phyloP scores from a whole-genome alignment of 306 rosid species.

The Cicer chorassanicum region DNA sequence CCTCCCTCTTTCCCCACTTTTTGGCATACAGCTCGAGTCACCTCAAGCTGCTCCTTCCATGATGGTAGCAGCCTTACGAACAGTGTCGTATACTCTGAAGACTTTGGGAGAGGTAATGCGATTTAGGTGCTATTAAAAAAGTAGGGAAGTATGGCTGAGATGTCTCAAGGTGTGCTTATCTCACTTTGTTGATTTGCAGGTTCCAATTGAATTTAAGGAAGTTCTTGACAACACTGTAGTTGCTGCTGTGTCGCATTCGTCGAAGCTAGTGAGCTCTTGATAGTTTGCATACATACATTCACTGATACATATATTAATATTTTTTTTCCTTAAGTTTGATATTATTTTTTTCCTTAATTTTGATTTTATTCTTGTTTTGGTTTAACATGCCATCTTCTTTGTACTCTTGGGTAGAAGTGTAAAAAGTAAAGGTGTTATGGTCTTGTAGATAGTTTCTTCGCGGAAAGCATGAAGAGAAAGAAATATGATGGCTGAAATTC shows the following conservation, averaged over 20 bases:
- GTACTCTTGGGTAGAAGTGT: slow-evolving; percentile 25
- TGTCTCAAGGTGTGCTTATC: slow-evolving; percentile 41
- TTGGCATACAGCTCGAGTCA: slow-evolving; percentile 70
- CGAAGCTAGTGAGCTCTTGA: slow-evolving; percentile 75
- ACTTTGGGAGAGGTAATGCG: slow-evolving; percentile 79
- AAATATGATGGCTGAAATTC: neutral
- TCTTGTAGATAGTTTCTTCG: slow-evolving; percentile 35
- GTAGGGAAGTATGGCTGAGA: slow-evolving; percentile 10
- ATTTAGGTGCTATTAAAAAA: slow-evolving; percentile 20
- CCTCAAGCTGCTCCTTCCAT: slow-evolving; percentile 81
- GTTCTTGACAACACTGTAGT: slow-evolving; percentile 86
- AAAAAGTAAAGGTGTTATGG: slow-evolving; percentile 19
- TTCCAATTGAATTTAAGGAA: slow-evolving; percentile 88
- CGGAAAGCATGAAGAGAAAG: slow-evolving; percentile 19
- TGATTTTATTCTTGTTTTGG: slow-evolving; percentile 35
- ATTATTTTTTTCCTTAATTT: slow-evolving; percentile 18
- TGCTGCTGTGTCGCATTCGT: slow-evolving; percentile 86
- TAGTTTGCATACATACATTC: neutral
- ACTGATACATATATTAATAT: neutral
- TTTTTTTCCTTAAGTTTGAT: neutral
- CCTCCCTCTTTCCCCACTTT: slow-evolving; percentile 8
- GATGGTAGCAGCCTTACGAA: slow-evolving; percentile 83
- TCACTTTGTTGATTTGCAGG: slow-evolving; percentile 63
- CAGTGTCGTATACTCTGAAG: slow-evolving; percentile 80
- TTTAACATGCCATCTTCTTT: slow-evolving; percentile 18